Conservation (phyloP, 352 stramenopile species). For the Salisapilia sapeloensis region DNA sequence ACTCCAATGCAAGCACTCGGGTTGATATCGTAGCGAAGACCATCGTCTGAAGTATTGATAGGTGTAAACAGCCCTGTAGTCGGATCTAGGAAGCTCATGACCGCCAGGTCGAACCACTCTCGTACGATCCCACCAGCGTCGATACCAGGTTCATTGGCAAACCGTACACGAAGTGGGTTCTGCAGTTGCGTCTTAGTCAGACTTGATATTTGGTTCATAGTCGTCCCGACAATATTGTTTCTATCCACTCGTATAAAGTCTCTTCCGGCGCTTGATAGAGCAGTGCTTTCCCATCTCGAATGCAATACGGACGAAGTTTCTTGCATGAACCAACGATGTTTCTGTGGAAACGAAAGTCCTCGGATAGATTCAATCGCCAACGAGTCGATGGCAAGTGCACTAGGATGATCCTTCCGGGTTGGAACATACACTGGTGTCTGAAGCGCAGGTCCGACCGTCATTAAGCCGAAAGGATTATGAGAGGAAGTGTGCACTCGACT, state of each 20-base stretch:
- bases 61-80: slow-evolving; percentile 25
- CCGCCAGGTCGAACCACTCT: slow-evolving; percentile 62
- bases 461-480: too few relatives aligned
- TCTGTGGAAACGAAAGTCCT: slow-evolving; percentile 21
- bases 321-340: slow-evolving; percentile 39
- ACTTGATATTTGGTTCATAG: slow-evolving; percentile 11
- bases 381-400: slow-evolving; percentile 9
- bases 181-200: slow-evolving; percentile 15
- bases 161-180: slow-evolving; percentile 33
- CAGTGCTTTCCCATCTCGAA: slow-evolving; percentile 13
- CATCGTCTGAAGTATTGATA: slow-evolving; percentile 13
- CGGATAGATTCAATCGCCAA: slow-evolving; percentile 17
- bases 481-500: too few relatives aligned
- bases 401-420: slow-evolving; percentile 4
- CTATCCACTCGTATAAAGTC: slow-evolving; percentile 8
- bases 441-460: too few relatives aligned
- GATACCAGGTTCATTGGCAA: slow-evolving; percentile 51
- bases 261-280: slow-evolving; percentile 3
- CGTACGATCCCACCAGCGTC: slow-evolving; percentile 65
- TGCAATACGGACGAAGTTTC: slow-evolving; percentile 22
- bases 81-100: slow-evolving; percentile 20
- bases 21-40: slow-evolving; percentile 30
- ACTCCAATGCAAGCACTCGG: slow-evolving; percentile 13
- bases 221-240: slow-evolving; percentile 16
- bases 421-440: too few relatives aligned